These are phyloP conservation scores for Spinacia oleracea DNA, from an alignment of 179 eudicot genomes.

Conservation along the genomic window DNA sequence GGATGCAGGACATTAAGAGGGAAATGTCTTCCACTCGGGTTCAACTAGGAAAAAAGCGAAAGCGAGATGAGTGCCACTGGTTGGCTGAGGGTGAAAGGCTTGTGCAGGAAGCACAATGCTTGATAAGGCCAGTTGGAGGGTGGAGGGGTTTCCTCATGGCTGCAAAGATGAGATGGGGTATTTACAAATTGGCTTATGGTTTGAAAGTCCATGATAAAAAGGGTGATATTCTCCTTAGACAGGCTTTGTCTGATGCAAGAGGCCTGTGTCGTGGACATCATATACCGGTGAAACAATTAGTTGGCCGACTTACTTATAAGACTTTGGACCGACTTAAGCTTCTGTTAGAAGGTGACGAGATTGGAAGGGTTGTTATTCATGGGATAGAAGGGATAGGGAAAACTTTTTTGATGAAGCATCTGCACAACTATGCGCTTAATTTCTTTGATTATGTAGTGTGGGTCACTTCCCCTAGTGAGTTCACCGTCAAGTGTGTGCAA, in stretches of 20 bases:
- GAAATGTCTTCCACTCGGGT: not conserved
- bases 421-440: not conserved
- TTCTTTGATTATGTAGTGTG: conserved; percentile 11
- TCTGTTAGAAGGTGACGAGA: not conserved
- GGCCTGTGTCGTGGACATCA: not conserved
- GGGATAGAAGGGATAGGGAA: conserved; percentile 19
- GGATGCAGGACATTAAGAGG: not conserved
- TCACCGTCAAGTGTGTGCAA: conserved; percentile 3
- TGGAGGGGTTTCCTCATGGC: not conserved
- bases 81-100: not conserved
- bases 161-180: not conserved
- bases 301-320: not conserved
- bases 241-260: not conserved
- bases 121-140: not conserved
- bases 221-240: not conserved
- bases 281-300: conserved; percentile 1
- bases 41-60: not conserved
- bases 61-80: not conserved
- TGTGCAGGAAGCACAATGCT: not conserved
- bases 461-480: not conserved
- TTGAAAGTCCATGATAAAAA: not conserved
- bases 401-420: conserved; percentile 20
- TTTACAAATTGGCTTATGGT: not conserved
- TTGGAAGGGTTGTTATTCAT: conserved; percentile 20
- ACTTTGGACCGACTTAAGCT: not conserved